Base-by-base conservation (phyloP, 2,329 filamentous ascomycete species). In the Paraphoma chrysanthemicola region DNA sequence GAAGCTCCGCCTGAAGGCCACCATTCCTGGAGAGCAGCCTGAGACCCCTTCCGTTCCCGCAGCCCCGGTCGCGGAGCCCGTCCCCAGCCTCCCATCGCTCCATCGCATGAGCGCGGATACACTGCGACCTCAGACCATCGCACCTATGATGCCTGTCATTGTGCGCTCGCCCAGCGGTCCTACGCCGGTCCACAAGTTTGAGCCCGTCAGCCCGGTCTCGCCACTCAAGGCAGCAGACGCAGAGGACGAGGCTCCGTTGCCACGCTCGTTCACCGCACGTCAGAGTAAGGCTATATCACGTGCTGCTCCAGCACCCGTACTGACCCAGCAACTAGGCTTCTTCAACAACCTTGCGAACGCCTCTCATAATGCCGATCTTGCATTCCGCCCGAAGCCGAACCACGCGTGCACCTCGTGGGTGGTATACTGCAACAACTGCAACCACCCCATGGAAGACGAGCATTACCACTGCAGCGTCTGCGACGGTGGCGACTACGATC, bases 381-480 rank as follows among this genome's bases (percentile, higher is more conserved):
- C 74, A 17, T 72, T 80, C 67, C 79, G 78, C 44, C 74, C 76
- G 47, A 79, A 79, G 61, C 72, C 75, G 51, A 66, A 67, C n/a
- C 45, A 63, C 33, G 58, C 68, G n/a, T 71, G 73, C 54, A 80
- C 85, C 45, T 62, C 70, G 7, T 97, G 93, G 78, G 90, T 91
- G 11, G 93, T 99, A 44, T 96, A 91, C 82, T 99, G 95, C 86
- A 98, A 99, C 80, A 85, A 87, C 74, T 99, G 95, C 78, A 90
- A 92, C 65, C 83, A 82, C 59, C 86, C 88, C 42, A 92, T 97
- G 69, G 86, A 89, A 29, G 88, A 92, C 67, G 86, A 88, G 49
- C 94, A 99, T 78, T 99, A 91, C 78, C 95, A 99, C 80, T 99
- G 96, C 82, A 91, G 91, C 64, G 91, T 90, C 55, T 99, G 95